A percentile compares a stretch with the other conserved stretches of the same genome.
These are phyloP conservation scores for Aspergillus sclerotiicarbonarius DNA, from an alignment of 495 filamentous ascomycete species.

Conservation along the genomic window DNA sequence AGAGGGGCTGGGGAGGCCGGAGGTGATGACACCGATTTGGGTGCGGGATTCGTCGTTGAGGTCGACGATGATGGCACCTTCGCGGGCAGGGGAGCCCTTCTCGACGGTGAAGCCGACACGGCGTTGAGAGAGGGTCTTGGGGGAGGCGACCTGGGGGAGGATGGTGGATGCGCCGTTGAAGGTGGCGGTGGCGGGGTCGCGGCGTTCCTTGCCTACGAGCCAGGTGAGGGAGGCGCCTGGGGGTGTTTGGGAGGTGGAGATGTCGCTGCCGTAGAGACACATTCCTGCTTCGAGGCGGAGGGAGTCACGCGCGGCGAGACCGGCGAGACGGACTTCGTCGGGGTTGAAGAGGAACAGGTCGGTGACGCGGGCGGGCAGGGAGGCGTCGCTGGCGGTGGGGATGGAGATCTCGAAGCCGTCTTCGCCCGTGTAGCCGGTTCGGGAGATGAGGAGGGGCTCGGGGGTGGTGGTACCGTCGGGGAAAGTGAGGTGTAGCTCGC, in stretches of 20 bases:
- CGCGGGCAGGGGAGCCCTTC: conserved; percentile 80
- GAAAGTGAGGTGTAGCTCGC: conserved; percentile 52
- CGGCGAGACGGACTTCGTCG: conserved; percentile 72
- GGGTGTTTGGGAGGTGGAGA: conserved; percentile 85
- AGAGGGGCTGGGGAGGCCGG: conserved; percentile 83
- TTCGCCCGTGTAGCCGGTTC: conserved; percentile 95
- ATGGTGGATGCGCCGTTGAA: conserved; percentile 78
- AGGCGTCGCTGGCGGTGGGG: conserved; percentile 44
- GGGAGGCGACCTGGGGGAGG: conserved; percentile 62
- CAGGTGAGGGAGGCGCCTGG: conserved; percentile 80
- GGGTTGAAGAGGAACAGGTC: conserved; percentile 62
- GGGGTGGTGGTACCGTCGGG: conserved; percentile 41
- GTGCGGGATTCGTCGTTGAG: conserved; percentile 53
- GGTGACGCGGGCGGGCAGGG: conserved; percentile 45
- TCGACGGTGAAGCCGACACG: conserved; percentile 81
- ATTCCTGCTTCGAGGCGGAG: conserved; percentile 93
- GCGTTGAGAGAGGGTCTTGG: conserved; percentile 68
- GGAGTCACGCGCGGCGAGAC: conserved; percentile 87
- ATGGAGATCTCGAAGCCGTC: conserved; percentile 97
- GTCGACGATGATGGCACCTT: conserved; percentile 78
- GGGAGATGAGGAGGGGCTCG: conserved; percentile 68
- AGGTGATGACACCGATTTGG: conserved; percentile 72
- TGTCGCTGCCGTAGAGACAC: conserved; percentile 98
- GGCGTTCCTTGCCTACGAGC: conserved; percentile 78
- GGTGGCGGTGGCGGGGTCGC: conserved; percentile 49